Evolutionary conservation across 768 basidiomycete species (phyloP), one percentile per base, ranked within the genome.

Genomic region (Tricholoma terreum): DNA sequence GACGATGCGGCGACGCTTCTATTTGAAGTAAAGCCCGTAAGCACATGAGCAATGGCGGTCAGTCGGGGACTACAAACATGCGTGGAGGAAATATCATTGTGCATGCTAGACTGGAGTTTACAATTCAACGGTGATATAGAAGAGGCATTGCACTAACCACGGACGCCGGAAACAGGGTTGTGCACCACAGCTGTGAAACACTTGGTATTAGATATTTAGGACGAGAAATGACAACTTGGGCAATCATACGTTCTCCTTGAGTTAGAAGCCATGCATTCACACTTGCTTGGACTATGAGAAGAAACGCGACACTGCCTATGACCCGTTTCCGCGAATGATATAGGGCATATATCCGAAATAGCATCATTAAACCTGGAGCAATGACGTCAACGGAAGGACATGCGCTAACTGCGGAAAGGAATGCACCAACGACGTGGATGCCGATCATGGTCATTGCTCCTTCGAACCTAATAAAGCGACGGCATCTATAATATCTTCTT

Each of bases 181-280:
- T 79, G 79, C 4, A 66, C 48, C 0, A 79, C 79, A n/a, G 75
- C 79, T 79, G 57, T 22, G 8, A 49, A 31, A n/a, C n/a, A n/a
- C n/a, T n/a, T n/a, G 6, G 15, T 6, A 30, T 52, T 40, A 27
- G 21, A 42, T 38, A 15, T 10, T 12, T 10, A 21, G 10, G 34
- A 22, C 19, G 35, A 9, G 35, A 43, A 46, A 4, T 14, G n/a
- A n/a, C n/a, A 24, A n/a, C 35, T 22, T n/a, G 58, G 14, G 21
- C n/a, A 48, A 1, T 1, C 82, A 11, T 59, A 87, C 86, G 72
- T 71, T 75, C 60, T 0, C 77, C 84, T 14, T 69, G 60, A 24
- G 75, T 74, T 17, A 88, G 71, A n/a, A 87, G 69, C 80, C 80
- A 86, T 0, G 75, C 73, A 57, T 83, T 84, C 60, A 82, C 65